Conservation (phyloP, 1,284 basidiomycete genomes). For the Pseudozyma hubeiensis region DNA sequence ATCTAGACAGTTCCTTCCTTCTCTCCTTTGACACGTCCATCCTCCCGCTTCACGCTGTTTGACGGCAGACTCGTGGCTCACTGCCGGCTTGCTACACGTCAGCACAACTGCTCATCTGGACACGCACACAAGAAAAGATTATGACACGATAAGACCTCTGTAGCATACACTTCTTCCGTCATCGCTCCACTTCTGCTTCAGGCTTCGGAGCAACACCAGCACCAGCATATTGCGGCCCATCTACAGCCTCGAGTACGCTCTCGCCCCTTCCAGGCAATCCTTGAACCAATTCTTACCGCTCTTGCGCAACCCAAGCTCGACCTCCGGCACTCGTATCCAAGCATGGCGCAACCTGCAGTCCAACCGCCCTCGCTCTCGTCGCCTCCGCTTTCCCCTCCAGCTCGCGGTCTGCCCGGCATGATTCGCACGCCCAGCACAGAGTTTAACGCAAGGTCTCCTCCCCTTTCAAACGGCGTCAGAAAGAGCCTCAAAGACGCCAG, state of each 20-base stretch:
- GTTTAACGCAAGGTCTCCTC: neutral
- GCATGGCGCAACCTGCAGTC: constrained; percentile 42
- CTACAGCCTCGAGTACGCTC: neutral
- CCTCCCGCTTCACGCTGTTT: too few relatives aligned
- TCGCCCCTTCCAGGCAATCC: too few relatives aligned
- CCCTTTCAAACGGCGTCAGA: constrained; percentile 9
- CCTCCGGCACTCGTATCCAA: neutral
- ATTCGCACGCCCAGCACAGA: constrained; percentile 19
- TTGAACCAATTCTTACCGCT: too few relatives aligned
- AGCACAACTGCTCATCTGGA: neutral
- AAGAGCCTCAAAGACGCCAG: constrained; percentile 17
- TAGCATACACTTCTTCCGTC: constrained; percentile 3
- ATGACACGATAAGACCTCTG: constrained; percentile 6
- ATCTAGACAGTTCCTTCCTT: too few relatives aligned
- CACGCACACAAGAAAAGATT: neutral
- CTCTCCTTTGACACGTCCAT: too few relatives aligned
- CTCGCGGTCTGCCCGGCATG: constrained; percentile 6
- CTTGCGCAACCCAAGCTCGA: too few relatives aligned
- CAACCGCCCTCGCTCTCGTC: constrained; percentile 31
- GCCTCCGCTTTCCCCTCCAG: constrained; percentile 37
- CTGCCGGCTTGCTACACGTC: too few relatives aligned
- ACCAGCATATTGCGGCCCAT: constrained; percentile 2
- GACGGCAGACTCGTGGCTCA: too few relatives aligned
- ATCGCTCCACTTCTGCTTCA: neutral
- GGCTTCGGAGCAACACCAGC: neutral